These are phyloP conservation scores for Tulasnella calospora DNA, from an alignment of 768 basidiomycete species.

Conservation along the genomic window DNA sequence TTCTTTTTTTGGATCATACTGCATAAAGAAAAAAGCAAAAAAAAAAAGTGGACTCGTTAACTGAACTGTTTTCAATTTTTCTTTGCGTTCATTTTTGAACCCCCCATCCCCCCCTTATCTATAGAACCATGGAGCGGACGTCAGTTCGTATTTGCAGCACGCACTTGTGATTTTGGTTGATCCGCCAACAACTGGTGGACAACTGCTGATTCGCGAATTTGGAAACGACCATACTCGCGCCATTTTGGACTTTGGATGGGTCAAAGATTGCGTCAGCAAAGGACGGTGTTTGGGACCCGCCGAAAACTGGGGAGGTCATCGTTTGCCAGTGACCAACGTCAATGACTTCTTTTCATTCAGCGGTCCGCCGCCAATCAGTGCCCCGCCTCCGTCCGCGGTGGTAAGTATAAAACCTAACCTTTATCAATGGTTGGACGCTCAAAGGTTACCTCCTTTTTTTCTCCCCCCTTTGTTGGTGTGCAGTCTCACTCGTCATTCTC, in stretches of 20 bases:
- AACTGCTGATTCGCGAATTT: constrained; percentile 18
- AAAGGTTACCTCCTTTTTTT: not conserved
- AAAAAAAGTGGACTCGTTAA: not conserved
- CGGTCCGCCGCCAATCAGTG: not conserved
- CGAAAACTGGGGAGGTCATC: constrained; percentile 25
- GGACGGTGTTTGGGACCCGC: constrained; percentile 19
- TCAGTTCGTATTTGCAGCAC: constrained; percentile 18
- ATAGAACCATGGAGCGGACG: constrained; percentile 19
- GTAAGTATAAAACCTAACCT: not conserved
- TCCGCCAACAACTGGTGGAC: constrained; percentile 17
- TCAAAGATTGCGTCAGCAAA: constrained; percentile 15
- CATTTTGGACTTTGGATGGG: constrained; percentile 25
- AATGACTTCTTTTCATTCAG: constrained; percentile 21
- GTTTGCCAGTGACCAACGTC: constrained; percentile 21
- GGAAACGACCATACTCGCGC: constrained; percentile 1
- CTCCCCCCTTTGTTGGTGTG: not conserved
- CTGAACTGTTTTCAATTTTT: too few species aligned
- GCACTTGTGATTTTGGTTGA: constrained; percentile 23
- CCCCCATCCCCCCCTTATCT: not conserved
- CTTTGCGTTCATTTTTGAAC: too few species aligned
- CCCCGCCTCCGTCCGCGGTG: not conserved
- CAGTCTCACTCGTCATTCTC: constrained; percentile 3
- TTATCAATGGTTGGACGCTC: not conserved
- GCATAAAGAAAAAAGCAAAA: not conserved
- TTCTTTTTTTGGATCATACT: not conserved